Base-by-base conservation (phyloP, 2,329 filamentous ascomycete species). In the Sclerotinia sclerotiorum region DNA sequence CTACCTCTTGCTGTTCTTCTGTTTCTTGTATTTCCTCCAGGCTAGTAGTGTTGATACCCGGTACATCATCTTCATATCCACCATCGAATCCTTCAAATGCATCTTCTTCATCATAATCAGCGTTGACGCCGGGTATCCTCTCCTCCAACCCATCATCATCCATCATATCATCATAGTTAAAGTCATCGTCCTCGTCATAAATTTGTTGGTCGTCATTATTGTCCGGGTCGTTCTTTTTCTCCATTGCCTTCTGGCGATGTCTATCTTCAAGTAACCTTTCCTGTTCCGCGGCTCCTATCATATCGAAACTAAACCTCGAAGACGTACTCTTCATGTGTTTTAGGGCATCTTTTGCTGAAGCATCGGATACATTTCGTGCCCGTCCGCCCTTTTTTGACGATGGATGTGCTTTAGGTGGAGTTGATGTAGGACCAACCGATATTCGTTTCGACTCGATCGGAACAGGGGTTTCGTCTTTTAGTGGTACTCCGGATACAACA, bases 251-350 rank as follows among this genome's bases (percentile, higher is more conserved):
- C 72, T 90, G 85, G 21, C 89, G 83, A 77, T 93, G 90, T 60
- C 88, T 85, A 73, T 92, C 91, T 77, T 93, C 92, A 52, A 93
- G 80, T 49, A 90, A 77, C 77, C 88, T 90, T 77, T 90, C 87
- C 74, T 88, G 84, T 69, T 86, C 84, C 19, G 90, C 90, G 7
- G 87, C 87, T 6, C 89, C 89, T 21, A 88, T 85, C 83, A 93
- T 91, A 74, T 94, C 91, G 74, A 94, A 94, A 74, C 91, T 94
- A 76, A 94, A 94, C 19, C 91, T 83, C 0, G 90, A 93, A 0
- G 91, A 91, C 15, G 89, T 91, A 76, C 90, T 93, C 78, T 89
- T 90, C 87, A 90, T 89, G 70, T 89, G 87, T 69, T 80, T 85
- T 2, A 87, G 87, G 46, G 81, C 80, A 66, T 81, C 75, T 67